phyloP scores from a whole-genome alignment of 23 red algal genomes.

The Gracilariopsis chorda region DNA sequence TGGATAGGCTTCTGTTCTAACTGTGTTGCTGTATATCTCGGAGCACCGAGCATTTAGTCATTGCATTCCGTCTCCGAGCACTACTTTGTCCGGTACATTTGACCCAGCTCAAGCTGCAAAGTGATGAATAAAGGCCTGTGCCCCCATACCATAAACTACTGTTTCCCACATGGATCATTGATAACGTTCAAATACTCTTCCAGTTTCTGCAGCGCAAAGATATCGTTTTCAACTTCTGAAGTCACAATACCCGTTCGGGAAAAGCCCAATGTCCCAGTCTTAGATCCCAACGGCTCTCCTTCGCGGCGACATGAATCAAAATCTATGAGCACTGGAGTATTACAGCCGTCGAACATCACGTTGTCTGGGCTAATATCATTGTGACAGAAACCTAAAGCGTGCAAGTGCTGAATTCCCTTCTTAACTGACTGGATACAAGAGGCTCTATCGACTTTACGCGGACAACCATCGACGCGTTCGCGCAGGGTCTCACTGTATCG shows the following conservation, averaged over 20 bases:
- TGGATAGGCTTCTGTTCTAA: no score
- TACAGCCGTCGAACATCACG: conserved; percentile 2
- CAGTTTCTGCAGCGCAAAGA: not conserved
- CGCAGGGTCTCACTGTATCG: not conserved
- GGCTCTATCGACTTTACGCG: not conserved
- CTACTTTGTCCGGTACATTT: no score
- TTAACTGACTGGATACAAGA: not conserved
- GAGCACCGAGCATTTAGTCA: no score
- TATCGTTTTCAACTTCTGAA: not conserved
- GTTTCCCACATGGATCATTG: not conserved
- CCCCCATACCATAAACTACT: no score
- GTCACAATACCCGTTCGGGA: not conserved
- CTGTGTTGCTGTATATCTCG: no score
- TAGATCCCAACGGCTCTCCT: not conserved
- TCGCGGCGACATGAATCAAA: conserved; percentile 22
- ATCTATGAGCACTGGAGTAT: conserved; percentile 12
- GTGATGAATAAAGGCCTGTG: no score
- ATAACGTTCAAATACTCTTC: not conserved
- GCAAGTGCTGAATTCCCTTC: conserved; percentile 20
- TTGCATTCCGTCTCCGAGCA: no score
- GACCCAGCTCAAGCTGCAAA: no score
- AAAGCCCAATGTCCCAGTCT: conserved; percentile 1
- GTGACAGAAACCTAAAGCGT: conserved; percentile 5
- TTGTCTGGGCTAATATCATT: conserved; percentile 47
- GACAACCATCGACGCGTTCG: not conserved